Evolutionary conservation across 768 basidiomycete species (phyloP).

Genomic region (Boletus vermiculosoides): DNA sequence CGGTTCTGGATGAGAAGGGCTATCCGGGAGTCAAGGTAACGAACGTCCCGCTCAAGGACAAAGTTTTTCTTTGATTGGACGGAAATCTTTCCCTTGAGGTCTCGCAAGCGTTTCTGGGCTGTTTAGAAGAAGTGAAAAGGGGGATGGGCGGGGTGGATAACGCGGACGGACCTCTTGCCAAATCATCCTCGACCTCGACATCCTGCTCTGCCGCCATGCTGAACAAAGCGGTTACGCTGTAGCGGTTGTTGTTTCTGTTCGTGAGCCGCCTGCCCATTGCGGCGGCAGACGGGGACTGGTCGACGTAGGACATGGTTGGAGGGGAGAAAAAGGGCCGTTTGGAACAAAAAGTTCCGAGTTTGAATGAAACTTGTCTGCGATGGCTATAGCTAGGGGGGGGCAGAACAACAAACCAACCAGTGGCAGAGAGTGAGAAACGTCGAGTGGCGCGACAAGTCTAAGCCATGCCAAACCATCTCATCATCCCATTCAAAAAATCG

Average conservation of each 20-base stretch:
- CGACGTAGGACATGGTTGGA: conserved; percentile 59
- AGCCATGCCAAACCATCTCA: conserved; percentile 74
- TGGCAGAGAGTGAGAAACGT: conserved; percentile 4
- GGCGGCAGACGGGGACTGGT: conserved; percentile 54
- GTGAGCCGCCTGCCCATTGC: conserved; percentile 75
- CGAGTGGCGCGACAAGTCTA: conserved; percentile 7
- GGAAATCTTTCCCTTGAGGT: conserved; percentile 95
- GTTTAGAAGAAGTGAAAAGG: conserved; percentile 3
- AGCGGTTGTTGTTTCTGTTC: conserved; percentile 93
- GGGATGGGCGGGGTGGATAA: not conserved
- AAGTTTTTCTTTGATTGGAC: conserved; percentile 99
- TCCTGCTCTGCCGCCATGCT: conserved; percentile 99
- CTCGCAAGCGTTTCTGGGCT: conserved; percentile 97
- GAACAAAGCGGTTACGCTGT: conserved; percentile 93
- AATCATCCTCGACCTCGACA: conserved; percentile 94
- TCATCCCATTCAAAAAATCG: conserved; percentile 73
- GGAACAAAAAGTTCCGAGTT: conserved; percentile 8
- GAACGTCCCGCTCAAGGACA: conserved; percentile 96
- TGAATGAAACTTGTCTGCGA: not conserved
- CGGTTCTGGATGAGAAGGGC: conserved; percentile 97
- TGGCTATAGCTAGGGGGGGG: too few species aligned
- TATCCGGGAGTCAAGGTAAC: conserved; percentile 96
- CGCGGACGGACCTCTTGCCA: conserved; percentile 74
- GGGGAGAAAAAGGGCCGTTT: not conserved
- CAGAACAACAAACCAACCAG: conserved; percentile 9